Conservation (phyloP, 2,329 filamentous ascomycete genomes). For the Diplocarpon rosae region DNA sequence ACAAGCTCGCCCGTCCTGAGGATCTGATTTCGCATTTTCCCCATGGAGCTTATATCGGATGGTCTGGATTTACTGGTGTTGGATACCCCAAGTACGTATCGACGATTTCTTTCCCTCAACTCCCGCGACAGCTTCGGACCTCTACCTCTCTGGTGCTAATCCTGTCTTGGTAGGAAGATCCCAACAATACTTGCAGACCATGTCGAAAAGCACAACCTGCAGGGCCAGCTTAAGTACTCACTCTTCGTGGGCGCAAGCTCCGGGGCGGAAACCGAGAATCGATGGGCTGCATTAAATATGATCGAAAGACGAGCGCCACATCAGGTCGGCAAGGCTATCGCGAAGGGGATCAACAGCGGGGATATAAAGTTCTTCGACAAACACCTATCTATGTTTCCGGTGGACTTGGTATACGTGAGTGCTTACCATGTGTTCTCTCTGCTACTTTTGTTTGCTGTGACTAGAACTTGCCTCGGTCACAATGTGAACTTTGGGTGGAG, state of each 20-base stretch:
- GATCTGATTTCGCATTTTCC: slow-evolving; percentile 75
- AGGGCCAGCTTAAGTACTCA: slow-evolving; percentile 76
- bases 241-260: slow-evolving; percentile 86
- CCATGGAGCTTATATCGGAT: slow-evolving; percentile 77
- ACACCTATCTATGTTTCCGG: slow-evolving; percentile 85
- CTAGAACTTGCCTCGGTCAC: background rate
- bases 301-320: slow-evolving; percentile 77
- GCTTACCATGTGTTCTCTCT: too few species aligned
- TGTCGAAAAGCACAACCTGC: slow-evolving; percentile 74
- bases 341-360: slow-evolving; percentile 82
- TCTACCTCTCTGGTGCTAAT: slow-evolving; percentile 3
- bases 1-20: slow-evolving; percentile 68
- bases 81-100: slow-evolving; percentile 69
- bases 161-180: slow-evolving; percentile 49
- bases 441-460: background rate
- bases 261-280: slow-evolving; percentile 76
- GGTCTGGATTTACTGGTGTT: slow-evolving; percentile 85
- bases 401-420: slow-evolving; percentile 67
- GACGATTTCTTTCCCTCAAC: background rate
- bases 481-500: background rate
- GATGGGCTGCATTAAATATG: slow-evolving; percentile 85
- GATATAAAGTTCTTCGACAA: slow-evolving; percentile 91
- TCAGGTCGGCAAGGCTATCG: slow-evolving; percentile 82
- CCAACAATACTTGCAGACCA: slow-evolving; percentile 78
- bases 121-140: background rate